Conservation (phyloP, 331 rosid species). For the Pyrus hybrid region DNA sequence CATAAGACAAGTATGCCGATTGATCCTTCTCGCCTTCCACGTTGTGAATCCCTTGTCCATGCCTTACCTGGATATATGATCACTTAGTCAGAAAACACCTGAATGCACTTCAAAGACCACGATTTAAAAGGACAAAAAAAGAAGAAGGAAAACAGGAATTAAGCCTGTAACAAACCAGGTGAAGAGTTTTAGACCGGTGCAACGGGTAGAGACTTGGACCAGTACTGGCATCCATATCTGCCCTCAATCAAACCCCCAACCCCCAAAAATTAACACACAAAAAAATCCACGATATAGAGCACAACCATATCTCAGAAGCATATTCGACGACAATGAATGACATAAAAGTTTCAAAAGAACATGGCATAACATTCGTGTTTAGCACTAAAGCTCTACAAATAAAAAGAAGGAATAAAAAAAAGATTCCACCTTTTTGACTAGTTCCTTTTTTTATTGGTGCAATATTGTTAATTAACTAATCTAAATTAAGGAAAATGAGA, state of each 20-base stretch:
- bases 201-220: conserved; percentile 51
- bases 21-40: conserved; percentile 61
- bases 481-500: background rate
- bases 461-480: no score
- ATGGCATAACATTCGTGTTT: background rate
- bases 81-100: background rate
- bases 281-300: background rate
- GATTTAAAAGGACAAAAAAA: no score
- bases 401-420: background rate
- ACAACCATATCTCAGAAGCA: background rate
- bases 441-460: background rate
- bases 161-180: conserved; percentile 50
- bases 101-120: background rate
- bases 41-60: conserved; percentile 86
- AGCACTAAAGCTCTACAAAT: background rate
- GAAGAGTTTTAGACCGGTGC: conserved; percentile 73
- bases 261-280: background rate
- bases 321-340: background rate
- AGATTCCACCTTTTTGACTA: background rate
- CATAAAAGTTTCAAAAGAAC: background rate
- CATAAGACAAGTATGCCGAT: conserved; percentile 49
- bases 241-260: background rate
- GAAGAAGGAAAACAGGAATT: no score
- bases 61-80: conserved; percentile 58
- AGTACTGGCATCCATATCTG: conserved; percentile 62